Evolutionary conservation across 2,329 filamentous ascomycete genomes (phyloP).

Genomic region (Aschersonia sp.): DNA sequence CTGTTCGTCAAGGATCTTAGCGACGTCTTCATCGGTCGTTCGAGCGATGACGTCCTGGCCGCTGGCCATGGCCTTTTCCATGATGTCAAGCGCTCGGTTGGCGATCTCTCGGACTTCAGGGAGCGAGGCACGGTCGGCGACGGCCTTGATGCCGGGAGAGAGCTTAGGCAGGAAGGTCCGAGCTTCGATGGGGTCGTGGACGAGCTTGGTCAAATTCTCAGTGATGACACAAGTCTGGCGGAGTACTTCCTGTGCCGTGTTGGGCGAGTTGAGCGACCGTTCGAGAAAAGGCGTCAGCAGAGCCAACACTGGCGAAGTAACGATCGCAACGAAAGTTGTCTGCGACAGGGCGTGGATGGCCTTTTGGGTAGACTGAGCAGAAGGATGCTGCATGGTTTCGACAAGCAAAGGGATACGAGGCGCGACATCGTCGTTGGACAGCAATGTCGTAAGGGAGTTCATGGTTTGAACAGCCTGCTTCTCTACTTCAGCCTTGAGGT

Average conservation of each 20-base stretch:
- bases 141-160: slow-evolving; percentile 80
- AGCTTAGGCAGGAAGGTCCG: slow-evolving; percentile 90
- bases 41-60: slow-evolving; percentile 53
- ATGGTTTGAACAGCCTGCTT: slow-evolving; percentile 90
- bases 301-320: slow-evolving; percentile 88
- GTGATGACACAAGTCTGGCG: slow-evolving; percentile 93
- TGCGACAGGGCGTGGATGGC: slow-evolving; percentile 92
- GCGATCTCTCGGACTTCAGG: slow-evolving; percentile 91
- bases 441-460: slow-evolving; percentile 73
- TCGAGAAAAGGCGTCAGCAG: slow-evolving; percentile 90
- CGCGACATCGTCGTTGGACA: slow-evolving; percentile 93
- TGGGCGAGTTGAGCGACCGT: slow-evolving; percentile 80
- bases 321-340: slow-evolving; percentile 95
- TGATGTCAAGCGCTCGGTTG: slow-evolving; percentile 66
- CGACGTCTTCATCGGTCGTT: slow-evolving; percentile 57
- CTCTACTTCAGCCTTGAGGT: slow-evolving; percentile 75
- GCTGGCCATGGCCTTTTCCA: slow-evolving; percentile 82
- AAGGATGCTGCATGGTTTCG: slow-evolving; percentile 91
- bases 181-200: slow-evolving; percentile 89
- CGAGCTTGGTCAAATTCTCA: slow-evolving; percentile 95
- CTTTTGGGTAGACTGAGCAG: slow-evolving; percentile 76
- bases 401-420: slow-evolving; percentile 84
- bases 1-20: slow-evolving; percentile 58
- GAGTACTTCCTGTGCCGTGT: slow-evolving; percentile 83
- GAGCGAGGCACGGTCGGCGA: slow-evolving; percentile 75